Evolutionary conservation across 306 rosid species (phyloP), one percentile per base, ranked within the genome.

Genomic region (Vigna trinervia): DNA sequence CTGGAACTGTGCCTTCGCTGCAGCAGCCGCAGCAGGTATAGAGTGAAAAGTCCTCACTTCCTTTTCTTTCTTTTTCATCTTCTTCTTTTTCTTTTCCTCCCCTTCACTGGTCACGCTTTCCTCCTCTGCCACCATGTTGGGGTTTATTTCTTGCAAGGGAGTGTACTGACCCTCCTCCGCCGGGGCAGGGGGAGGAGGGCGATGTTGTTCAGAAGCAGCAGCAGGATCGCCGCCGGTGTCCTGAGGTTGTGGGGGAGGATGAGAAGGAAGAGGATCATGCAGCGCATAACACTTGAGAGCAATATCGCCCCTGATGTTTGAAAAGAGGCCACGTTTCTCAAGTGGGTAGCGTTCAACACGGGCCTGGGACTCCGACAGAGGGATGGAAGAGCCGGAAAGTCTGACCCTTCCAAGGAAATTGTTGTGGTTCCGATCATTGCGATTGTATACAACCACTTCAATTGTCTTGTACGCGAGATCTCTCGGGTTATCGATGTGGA

Each of bases 11-110:
- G 70, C 56, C 52, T 52, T 78, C 0, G 80, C 3, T 6, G 84
- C 71, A 4, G 84, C 68, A 12, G 84, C 30, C 1, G 36, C 11
- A 4, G 80, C 67, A 0, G 92, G 81, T 41, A 96, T 78, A 19
- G 98, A 82, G 87, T 92, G 97, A 78, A 96, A 96, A 8, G 88
- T 88, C 77, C 90, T 87, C 63, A 87, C 90, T 73, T 87, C 98
- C 79, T 86, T 86, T 12, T 88, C 89, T 87, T 88, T 85, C 76
- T 87, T 87, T 60, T 60, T 60, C 66, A 30, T 60, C 86, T 84
- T 85, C 75, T 84, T 89, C 54, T 81, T 81, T 70, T 62, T 82
- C 77, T 75, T 86, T 63, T 83, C 83, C 17, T 48, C 15, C 23
- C 12, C 50, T 62, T 28, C 80, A 82, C 34, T 64, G 66, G 12